These are phyloP conservation scores for Penicillium aurantiogriseum DNA, from an alignment of 2,329 filamentous ascomycete genomes.

Conservation along the genomic window DNA sequence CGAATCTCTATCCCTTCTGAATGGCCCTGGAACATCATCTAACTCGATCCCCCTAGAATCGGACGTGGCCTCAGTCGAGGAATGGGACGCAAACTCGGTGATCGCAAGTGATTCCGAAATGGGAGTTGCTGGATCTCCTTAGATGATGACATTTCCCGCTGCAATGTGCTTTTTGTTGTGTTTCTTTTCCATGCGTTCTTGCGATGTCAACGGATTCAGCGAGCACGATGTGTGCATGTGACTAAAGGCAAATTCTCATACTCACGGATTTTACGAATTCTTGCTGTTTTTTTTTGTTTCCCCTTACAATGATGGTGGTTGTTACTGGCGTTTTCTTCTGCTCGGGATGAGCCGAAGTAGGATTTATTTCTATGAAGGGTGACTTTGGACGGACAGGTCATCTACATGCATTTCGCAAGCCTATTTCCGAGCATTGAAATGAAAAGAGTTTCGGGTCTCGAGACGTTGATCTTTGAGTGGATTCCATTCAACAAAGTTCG, in stretches of 20 bases:
- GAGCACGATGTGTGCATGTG: slow-evolving; percentile 1
- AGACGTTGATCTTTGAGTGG: background rate
- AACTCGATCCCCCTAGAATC: slow-evolving; percentile 31
- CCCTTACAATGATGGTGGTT: background rate
- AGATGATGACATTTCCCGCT: slow-evolving; percentile 1
- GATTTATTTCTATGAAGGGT: slow-evolving; percentile 1
- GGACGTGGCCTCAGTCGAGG: slow-evolving; percentile 42
- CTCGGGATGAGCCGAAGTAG: background rate
- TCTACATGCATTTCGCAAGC: slow-evolving; percentile 1
- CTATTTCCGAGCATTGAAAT: slow-evolving; percentile 1
- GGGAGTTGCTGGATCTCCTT: slow-evolving; percentile 39
- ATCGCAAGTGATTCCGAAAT: slow-evolving; percentile 44
- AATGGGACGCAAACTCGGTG: slow-evolving; percentile 44
- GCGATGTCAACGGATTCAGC: slow-evolving; percentile 1
- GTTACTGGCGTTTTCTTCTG: background rate
- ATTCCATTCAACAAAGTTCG: background rate
- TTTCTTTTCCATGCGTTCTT: slow-evolving; percentile 1
- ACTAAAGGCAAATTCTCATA: background rate
- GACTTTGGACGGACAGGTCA: background rate
- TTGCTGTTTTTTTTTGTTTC: background rate
- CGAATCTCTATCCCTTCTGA: slow-evolving; percentile 11
- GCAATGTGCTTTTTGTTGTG: background rate
- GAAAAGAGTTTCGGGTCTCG: slow-evolving; percentile 1
- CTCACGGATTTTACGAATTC: slow-evolving; percentile 10
- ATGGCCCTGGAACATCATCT: background rate